Evolutionary conservation across 2,329 filamentous ascomycete species (phyloP).

Genomic region (Aspergillus floridensis): DNA sequence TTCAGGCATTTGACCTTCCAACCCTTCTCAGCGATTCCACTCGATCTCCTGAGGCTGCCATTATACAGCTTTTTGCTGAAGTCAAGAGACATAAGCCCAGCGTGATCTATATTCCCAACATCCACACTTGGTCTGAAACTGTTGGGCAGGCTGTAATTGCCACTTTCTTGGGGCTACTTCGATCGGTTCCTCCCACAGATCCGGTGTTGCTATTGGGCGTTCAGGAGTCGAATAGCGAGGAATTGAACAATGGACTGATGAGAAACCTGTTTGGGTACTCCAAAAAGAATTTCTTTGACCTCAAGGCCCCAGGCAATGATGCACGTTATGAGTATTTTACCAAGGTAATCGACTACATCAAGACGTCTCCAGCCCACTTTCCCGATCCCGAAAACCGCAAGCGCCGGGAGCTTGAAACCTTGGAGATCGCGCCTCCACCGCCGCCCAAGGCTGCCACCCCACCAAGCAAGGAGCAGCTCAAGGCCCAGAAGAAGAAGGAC

Average conservation of each 20-base stretch:
- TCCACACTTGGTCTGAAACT: conserved; percentile 82
- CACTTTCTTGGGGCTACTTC: conserved; percentile 79
- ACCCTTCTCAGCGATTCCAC: conserved; percentile 80
- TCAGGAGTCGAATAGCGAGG: conserved; percentile 65
- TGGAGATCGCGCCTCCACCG: conserved; percentile 72
- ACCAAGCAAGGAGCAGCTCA: conserved; percentile 75
- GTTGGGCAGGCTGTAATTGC: conserved; percentile 64
- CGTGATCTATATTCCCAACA: conserved; percentile 88
- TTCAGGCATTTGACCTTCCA: conserved; percentile 90
- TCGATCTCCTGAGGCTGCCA: conserved; percentile 77
- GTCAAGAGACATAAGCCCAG: conserved; percentile 92
- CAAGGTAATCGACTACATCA: conserved; percentile 70
- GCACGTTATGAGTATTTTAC: conserved; percentile 77
- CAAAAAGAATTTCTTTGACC: conserved; percentile 68
- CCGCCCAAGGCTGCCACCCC: conserved; percentile 60
- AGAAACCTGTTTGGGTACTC: conserved; percentile 84
- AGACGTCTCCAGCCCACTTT: conserved; percentile 77
- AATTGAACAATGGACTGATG: conserved; percentile 63
- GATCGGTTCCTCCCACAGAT: conserved; percentile 82
- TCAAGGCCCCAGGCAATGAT: conserved; percentile 62
- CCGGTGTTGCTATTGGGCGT: conserved; percentile 86
- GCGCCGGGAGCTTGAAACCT: conserved; percentile 73
- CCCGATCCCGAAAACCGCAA: conserved; percentile 84
- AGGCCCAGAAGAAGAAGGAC: conserved; percentile 76
- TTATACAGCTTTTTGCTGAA: conserved; percentile 88